Evolutionary conservation across 208 protist genomes (phyloP), one percentile per base, ranked within the genome.

Genomic region (Trypanosoma caninum): DNA sequence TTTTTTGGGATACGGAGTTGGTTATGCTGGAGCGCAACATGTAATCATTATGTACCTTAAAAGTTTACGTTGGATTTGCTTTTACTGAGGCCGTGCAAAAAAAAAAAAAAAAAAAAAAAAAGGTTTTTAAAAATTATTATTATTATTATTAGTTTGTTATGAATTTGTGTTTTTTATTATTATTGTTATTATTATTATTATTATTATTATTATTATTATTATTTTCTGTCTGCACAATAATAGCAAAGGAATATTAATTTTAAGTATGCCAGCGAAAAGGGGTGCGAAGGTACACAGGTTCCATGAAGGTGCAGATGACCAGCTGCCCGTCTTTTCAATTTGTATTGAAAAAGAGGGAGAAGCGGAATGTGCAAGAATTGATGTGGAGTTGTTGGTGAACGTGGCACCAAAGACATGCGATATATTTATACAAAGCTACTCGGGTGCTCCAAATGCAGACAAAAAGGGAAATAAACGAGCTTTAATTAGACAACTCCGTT

Each of bases 321-420:
- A 72, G 11, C 25, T 59, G 28, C 57, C 65, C 1, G 48, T 63
- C 34, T 65, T 75, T 58, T 65, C 70, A 8, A 62, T 76, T 38
- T 61, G 54, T 56, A 52, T 78, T 51, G 58, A 75, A 30, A 76
- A 68, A 33, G 61, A 71, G 30, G 50, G 54, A 41, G 33, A 65
- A 30, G 74, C 51, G 28, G n/a, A 53, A 46, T 60, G 55, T 70
- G 65, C 63, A 23, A 61, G 28, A 53, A 64, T 77, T 42, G 60
- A 66, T 38, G 20, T 74, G 28, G 68, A 78, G 47, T 45, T 76
- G 23, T 73, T 76, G 59, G 13, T 57, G 22, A 55, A 67, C 4
- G 77, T 76, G 8, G 57, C 67, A 23, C 88, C 88, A 3, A 94
- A 87, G 51, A 57, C 78, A 1, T 90, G 82, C 57, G 88, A 91